These are phyloP conservation scores for Ulmus americana DNA, from an alignment of 331 rosid species.

Conservation along the genomic window DNA sequence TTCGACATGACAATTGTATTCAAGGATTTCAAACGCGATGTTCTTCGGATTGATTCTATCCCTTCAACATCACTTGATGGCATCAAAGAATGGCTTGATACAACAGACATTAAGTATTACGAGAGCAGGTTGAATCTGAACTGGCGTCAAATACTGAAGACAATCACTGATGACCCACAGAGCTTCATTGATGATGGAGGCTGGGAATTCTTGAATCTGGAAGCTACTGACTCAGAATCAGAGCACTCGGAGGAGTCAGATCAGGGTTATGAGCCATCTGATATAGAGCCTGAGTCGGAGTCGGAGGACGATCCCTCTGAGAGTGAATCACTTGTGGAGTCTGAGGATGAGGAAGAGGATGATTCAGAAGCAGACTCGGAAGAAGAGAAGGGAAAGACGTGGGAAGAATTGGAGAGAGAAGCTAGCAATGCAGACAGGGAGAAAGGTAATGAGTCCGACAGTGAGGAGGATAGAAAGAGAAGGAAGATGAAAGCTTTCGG, in stretches of 20 bases:
- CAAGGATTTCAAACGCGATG: slow-evolving; percentile 50
- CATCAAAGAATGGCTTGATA: slow-evolving; percentile 50
- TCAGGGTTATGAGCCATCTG: slow-evolving; percentile 49
- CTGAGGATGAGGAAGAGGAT: slow-evolving; percentile 45
- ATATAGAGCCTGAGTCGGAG: slow-evolving; percentile 40
- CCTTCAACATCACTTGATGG: slow-evolving; percentile 53
- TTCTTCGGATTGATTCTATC: slow-evolving; percentile 47
- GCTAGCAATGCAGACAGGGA: slow-evolving; percentile 52
- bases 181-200: slow-evolving; percentile 53
- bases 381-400: slow-evolving; percentile 43
- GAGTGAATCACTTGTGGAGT: slow-evolving; percentile 44
- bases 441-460: slow-evolving; percentile 44
- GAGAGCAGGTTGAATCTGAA: slow-evolving; percentile 49
- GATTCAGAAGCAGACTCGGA: slow-evolving; percentile 38
- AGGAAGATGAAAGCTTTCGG: slow-evolving; percentile 48
- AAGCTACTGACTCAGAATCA: slow-evolving; percentile 45
- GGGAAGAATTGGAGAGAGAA: slow-evolving; percentile 57
- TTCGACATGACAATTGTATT: slow-evolving; percentile 47
- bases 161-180: slow-evolving; percentile 51
- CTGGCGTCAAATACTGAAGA: slow-evolving; percentile 48
- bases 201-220: slow-evolving; percentile 53
- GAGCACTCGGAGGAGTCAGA: slow-evolving; percentile 43
- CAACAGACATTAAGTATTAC: slow-evolving; percentile 47
- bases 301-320: slow-evolving; percentile 45
- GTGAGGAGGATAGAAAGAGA: slow-evolving; percentile 50